Base-by-base conservation (phyloP, 306 rosid genomes). In the Astragalus membranaceus region DNA sequence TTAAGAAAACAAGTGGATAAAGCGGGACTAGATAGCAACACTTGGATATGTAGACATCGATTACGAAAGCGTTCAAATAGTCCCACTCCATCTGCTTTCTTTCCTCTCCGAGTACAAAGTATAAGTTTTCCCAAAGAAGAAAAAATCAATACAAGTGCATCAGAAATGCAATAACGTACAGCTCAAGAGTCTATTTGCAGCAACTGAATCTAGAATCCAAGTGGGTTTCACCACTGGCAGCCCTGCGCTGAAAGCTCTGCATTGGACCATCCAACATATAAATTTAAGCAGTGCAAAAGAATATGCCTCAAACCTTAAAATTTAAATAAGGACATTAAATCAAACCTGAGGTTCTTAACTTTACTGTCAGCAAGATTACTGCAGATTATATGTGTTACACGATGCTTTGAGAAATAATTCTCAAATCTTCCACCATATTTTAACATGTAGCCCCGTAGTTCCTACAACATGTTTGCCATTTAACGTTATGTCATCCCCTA, bases 151-250 rank as follows among this genome's bases (percentile, higher is more conserved):
- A 66, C 15, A 73, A 26, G 23, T 37, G 73, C 9, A 37, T 12
- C 64, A 13, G 15, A 72, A 65, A 41, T 17, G 69, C 51, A 61
- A 48, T 10, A 68, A 73, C 96, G 82, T 90, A 93, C 98, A 90
- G 71, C 85, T 88, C 80, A 93, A 83, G 51, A 90, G 97, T 67
- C 81, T 87, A 71, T 83, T 83, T 33, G 96, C 86, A 48, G 92
- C 83, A 78, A 90, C 82, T 6, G 98, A 93, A 70, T 93, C 96
- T 68, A 90, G 84, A 75, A 93, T 77, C 98, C 98, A 93, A 32
- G 84, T 58, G 51, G 98, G 98, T 79, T 90, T 93, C 59, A 93
- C 97, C 17, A 93, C 88, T 0, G 98, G 98, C 23, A 93, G 86
- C 48, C 97, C 98, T 52, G 88, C 82, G 32, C 97, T 93, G 82